Evolutionary conservation across 2,329 filamentous ascomycete genomes (phyloP).

Genomic region (Rhinocladiella similis): DNA sequence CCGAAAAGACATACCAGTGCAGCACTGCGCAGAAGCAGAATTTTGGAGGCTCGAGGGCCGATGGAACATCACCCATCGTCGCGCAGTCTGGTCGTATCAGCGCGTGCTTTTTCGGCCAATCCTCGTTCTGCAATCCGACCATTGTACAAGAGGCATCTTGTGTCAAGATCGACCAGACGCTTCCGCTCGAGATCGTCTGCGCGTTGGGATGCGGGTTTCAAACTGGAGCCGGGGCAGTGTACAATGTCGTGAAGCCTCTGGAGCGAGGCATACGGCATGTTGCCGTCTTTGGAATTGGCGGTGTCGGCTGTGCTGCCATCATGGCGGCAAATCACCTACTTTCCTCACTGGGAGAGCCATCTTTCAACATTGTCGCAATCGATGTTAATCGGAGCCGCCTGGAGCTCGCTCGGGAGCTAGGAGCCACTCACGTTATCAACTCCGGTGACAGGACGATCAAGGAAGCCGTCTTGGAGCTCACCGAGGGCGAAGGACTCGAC

Average conservation of each 20-base stretch:
- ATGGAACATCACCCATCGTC: conserved; percentile 1
- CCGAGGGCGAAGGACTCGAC: conserved; percentile 23
- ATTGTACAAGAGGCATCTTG: conserved; percentile 33
- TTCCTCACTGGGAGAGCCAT: too few relatives aligned
- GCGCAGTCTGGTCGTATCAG: neutral
- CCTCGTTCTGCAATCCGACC: conserved; percentile 34
- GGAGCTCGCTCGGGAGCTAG: conserved; percentile 47
- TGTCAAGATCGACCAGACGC: conserved; percentile 23
- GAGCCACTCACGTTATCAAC: conserved; percentile 52
- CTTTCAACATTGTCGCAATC: conserved; percentile 37
- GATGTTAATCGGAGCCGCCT: conserved; percentile 42
- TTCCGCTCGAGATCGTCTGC: conserved; percentile 25
- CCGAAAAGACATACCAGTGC: conserved; percentile 28
- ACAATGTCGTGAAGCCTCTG: conserved; percentile 28
- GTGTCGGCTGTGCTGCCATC: conserved; percentile 32
- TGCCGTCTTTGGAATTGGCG: conserved; percentile 32
- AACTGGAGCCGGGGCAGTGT: conserved; percentile 33
- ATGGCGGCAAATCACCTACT: conserved; percentile 35
- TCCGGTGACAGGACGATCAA: conserved; percentile 41
- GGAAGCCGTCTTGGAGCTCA: conserved; percentile 40
- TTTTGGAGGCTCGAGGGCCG: conserved; percentile 17
- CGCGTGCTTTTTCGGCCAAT: conserved; percentile 40
- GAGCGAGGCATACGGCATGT: conserved; percentile 25
- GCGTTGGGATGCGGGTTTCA: conserved; percentile 35
- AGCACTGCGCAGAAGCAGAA: conserved; percentile 14